phyloP scores from a whole-genome alignment of 1,284 basidiomycete species.

The Leccinum pseudoinsigne region DNA sequence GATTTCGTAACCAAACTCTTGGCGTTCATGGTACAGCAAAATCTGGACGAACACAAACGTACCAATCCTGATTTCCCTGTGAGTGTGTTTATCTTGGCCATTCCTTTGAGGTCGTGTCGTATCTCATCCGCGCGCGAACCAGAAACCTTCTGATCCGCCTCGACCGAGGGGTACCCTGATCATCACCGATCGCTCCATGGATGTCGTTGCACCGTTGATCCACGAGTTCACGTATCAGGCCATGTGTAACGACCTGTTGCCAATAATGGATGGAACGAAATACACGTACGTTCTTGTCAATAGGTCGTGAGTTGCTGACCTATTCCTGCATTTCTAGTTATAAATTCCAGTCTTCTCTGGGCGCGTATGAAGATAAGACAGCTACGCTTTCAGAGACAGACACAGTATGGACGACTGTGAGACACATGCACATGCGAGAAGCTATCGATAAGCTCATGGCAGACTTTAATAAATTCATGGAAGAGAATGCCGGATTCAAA shows the following conservation, averaged over 20 bases:
- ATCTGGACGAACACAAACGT: constrained; percentile 85
- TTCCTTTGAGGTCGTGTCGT: constrained; percentile 1
- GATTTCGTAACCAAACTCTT: constrained; percentile 78
- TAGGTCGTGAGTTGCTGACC: background rate
- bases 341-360: constrained; percentile 84
- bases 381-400: constrained; percentile 86
- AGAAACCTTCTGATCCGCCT: constrained; percentile 66
- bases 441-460: constrained; percentile 95
- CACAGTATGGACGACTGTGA: constrained; percentile 87
- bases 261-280: constrained; percentile 82
- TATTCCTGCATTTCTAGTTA: constrained; percentile 49
- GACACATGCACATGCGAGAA: constrained; percentile 98
- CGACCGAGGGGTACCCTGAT: constrained; percentile 84
- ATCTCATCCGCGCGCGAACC: constrained; percentile 14
- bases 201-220: constrained; percentile 85
- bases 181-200: constrained; percentile 96
- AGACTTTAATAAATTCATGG: constrained; percentile 93
- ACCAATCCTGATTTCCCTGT: constrained; percentile 87
- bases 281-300: constrained; percentile 67
- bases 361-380: constrained; percentile 84
- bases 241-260: constrained; percentile 94
- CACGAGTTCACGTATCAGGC: constrained; percentile 99
- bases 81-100: constrained; percentile 23
- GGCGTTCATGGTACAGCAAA: constrained; percentile 79
- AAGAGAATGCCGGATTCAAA: constrained; percentile 92